Base-by-base conservation (phyloP, 2,329 filamentous ascomycete species). In the Aureobasidium leucospermi region DNA sequence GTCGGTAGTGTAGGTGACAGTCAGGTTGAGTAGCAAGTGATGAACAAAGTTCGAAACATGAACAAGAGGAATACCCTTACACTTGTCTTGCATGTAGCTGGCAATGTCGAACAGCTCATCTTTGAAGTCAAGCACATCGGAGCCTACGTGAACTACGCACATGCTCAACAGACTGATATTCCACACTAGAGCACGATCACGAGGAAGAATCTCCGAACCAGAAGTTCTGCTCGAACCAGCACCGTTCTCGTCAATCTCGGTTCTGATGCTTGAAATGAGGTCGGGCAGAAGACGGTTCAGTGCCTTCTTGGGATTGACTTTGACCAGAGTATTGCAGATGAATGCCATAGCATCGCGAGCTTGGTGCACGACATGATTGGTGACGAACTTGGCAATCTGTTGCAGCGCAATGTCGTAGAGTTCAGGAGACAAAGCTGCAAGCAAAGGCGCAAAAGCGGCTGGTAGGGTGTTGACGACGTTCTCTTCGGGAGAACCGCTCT, bases 1-100 rank as follows among this genome's bases (percentile, higher is more conserved):
- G 70, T 99, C 94, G 60, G 91, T 85, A 3, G 93, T 91, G 70
- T 97, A 99, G 0, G 90, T 96, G 63, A 93, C 88, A 0, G 94
- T 97, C 57, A 97, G 78, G 71, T 97, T 97, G 63, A 99, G 85
- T 13, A 99, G 80, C 39, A 99, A 81, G 72, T 99, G 95, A 73
- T 99, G 94, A 60, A 97, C 92, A 72, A 92, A 96, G 75, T 99
- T 99, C 61, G 93, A 97, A 42, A 97, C 88, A 73, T 99, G 90
- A 47, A 97, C 91, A 1, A 94, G 96, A 0, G 94, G 91, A 61
- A 96, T 86, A 23, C 94, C 94, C 66, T 89, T 87, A 74, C 94
- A 99, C 69, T 90, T 93, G 67, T 94, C 85, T 72, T 99, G 94
- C 93, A 99, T 97, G 75, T 93, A 97, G 58, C 88, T 81, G 11